Conservation (phyloP, 1,284 basidiomycete species). For the Phylloboletellus chloephorus region DNA sequence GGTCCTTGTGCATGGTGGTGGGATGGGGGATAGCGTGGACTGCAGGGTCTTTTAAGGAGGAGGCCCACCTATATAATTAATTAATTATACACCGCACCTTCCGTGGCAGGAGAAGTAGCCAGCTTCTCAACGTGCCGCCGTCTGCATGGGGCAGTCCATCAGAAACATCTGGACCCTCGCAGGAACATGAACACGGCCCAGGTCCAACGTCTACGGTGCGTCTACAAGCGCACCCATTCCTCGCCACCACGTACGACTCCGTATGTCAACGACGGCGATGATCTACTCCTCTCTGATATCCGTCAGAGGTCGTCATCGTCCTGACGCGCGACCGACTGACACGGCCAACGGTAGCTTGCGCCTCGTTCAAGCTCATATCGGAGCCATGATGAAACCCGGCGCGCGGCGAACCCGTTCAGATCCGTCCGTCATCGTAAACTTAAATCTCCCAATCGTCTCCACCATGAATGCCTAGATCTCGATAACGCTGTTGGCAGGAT, state of each 20-base stretch:
- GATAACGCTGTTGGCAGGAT: constrained; percentile 32
- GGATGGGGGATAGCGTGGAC: constrained; percentile 7
- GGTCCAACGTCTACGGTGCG: too few species aligned
- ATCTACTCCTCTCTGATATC: neutral
- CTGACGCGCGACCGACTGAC: constrained; percentile 33
- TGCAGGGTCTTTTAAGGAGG: constrained; percentile 18
- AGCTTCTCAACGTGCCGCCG: too few species aligned
- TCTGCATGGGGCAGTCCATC: constrained; percentile 17
- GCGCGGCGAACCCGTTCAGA: constrained; percentile 37
- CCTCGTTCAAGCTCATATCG: constrained; percentile 41
- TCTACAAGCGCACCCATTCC: too few species aligned
- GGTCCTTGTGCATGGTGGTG: constrained; percentile 15
- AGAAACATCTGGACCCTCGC: constrained; percentile 8
- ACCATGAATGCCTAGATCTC: constrained; percentile 49
- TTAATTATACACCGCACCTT: constrained; percentile 11
- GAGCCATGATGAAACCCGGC: constrained; percentile 41
- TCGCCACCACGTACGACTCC: neutral
- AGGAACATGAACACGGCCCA: neutral
- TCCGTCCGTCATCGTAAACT: constrained; percentile 39
- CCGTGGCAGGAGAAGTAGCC: too few species aligned
- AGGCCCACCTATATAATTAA: constrained; percentile 6
- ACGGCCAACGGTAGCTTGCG: constrained; percentile 47
- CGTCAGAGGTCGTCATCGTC: constrained; percentile 16
- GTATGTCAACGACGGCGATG: neutral
- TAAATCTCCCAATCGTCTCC: constrained; percentile 44